Base-by-base conservation (phyloP, 1,284 basidiomycete genomes). In the Coriolopsis trogii region DNA sequence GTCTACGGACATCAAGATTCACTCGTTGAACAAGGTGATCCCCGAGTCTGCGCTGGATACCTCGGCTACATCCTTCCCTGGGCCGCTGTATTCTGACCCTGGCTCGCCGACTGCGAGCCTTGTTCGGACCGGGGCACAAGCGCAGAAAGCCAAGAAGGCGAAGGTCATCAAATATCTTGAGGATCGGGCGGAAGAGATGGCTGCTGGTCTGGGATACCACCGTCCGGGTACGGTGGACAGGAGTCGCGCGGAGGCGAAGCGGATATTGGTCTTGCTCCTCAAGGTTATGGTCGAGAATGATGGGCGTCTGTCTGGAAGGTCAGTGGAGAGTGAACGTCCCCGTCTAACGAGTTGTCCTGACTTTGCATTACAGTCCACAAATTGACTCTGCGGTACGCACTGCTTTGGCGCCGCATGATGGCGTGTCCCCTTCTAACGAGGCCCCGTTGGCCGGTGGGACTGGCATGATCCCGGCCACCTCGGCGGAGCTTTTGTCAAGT, bases 251-350 rank as follows among this genome's bases (percentile, higher is more conserved):
- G 91, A 95, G 63, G 89, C 87, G 20, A 93, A 88, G 67, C 71
- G 92, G 25, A 75, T 85, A 1, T 70, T 97, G n/a, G 75, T 93
- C 26, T 84, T 81, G 59, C 64, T 97, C 31, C 70, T 97, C 46
- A 87, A 81, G 63, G 75, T 89, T 7, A 80, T 97, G 80, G 78
- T 97, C 0, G 87, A 94, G 60, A 84, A 95, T 62, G 93, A 97
- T 56, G 95, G 95, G 0, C 82, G 82, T 45, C 70, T 96, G 21
- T 82, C 84, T 36, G 93, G 93, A 71, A 90, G 82, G 93, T 96
- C 60, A 65, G 79, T 44, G 20, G 55, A 18, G 15, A 2, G 25
- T 38, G 37, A 15, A 21, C 21, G 28, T 9, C 21, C 21, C 18
- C 39, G 4, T 23, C 4, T 4, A 24, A 12, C 9, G n/a, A 20